Percentiles rank a stretch among this genome's conserved stretches.
Conservation (phyloP, 441 rosid genomes). For the Bocquillonia castaneifolia region DNA sequence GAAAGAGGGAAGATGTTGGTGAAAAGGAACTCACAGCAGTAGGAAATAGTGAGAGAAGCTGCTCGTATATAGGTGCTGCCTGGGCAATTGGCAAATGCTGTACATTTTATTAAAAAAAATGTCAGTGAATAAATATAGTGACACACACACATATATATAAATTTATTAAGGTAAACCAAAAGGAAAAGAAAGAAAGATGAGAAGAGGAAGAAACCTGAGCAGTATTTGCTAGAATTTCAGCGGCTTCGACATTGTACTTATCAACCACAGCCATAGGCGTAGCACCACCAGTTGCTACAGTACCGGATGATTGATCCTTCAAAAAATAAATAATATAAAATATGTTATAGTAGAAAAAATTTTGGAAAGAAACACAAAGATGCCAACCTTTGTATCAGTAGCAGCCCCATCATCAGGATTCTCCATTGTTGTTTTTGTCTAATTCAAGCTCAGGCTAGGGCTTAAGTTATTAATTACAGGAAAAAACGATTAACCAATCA, state of each 20-base stretch:
- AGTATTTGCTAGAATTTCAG: slow-evolving; percentile 61
- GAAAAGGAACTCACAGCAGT: slow-evolving; percentile 65
- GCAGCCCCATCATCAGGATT: too few relatives aligned
- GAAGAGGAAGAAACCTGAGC: slow-evolving; percentile 41
- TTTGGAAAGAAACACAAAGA: too few relatives aligned
- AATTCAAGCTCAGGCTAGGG: too few relatives aligned
- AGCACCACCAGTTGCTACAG: not conserved
- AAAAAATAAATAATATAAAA: too few relatives aligned
- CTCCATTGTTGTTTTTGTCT: too few relatives aligned
- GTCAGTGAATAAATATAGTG: too few relatives aligned
- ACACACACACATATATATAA: too few relatives aligned
- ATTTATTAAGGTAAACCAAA: not conserved
- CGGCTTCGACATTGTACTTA: slow-evolving; percentile 69
- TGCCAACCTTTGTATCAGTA: too few relatives aligned
- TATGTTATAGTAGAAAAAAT: too few relatives aligned
- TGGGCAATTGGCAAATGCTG: slow-evolving; percentile 75
- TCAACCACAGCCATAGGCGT: slow-evolving; percentile 42
- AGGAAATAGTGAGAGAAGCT: slow-evolving; percentile 67
- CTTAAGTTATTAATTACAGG: too few relatives aligned
- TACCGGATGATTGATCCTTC: too few relatives aligned
- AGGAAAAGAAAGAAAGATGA: not conserved
- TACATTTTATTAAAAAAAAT: slow-evolving; percentile 4
- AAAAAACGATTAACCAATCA: too few relatives aligned
- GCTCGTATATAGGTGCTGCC: slow-evolving; percentile 79
- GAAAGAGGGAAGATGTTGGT: not conserved